Percentiles rank a stretch among this genome's conserved stretches.
Evolutionary conservation across 1,284 basidiomycete genomes (phyloP).

Genomic region (Marasmius oreades): DNA sequence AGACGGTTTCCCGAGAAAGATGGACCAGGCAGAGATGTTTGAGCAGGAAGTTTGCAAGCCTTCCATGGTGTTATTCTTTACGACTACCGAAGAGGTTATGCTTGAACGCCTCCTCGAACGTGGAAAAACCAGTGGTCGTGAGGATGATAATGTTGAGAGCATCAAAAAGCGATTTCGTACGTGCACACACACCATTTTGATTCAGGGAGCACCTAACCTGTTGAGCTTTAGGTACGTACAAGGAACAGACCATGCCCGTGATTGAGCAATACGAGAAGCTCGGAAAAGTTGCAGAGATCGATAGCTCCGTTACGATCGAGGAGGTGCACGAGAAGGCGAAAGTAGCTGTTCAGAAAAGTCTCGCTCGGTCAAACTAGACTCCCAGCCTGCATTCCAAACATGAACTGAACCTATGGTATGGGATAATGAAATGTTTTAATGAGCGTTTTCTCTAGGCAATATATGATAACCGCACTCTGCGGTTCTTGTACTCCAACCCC

Average conservation of each 20-base stretch:
- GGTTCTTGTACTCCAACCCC: too few species aligned
- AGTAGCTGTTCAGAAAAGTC: conserved; percentile 46
- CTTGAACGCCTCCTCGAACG: conserved; percentile 83
- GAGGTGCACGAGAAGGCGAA: conserved; percentile 68
- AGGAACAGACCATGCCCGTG: conserved; percentile 94
- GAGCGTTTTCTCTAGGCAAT: too few species aligned
- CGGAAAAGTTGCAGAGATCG: conserved; percentile 83
- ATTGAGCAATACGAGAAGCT: conserved; percentile 79
- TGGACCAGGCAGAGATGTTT: conserved; percentile 96
- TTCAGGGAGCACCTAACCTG: not conserved
- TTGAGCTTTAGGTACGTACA: conserved; percentile 70
- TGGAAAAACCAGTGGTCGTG: conserved; percentile 91
- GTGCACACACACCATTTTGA: conserved; percentile 25
- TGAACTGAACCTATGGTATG: too few species aligned
- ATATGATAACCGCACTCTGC: too few species aligned
- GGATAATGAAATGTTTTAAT: too few species aligned
- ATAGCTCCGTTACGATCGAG: conserved; percentile 73
- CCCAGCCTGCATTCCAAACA: not conserved
- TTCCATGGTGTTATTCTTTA: conserved; percentile 82
- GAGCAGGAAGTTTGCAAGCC: conserved; percentile 84
- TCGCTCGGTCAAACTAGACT: conserved; percentile 21
- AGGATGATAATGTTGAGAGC: conserved; percentile 94
- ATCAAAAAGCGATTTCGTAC: conserved; percentile 95
- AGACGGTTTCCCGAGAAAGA: conserved; percentile 97
- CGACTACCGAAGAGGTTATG: conserved; percentile 91